phyloP scores from a whole-genome alignment of 73 alveolate genomes.

The Paraurostyla sp. region DNA sequence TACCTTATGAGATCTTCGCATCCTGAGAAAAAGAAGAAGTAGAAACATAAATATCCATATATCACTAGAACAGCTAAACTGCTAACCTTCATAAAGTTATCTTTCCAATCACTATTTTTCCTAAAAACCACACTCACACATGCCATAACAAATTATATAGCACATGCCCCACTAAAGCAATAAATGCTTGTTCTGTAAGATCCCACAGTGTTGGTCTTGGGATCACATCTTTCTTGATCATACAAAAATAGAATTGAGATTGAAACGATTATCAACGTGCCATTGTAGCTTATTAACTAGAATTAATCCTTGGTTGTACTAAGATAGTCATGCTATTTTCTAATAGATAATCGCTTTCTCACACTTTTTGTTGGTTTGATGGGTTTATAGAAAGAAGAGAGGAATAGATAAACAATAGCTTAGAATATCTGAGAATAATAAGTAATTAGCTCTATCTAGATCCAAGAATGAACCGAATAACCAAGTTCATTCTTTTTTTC shows the following conservation, averaged over 20 bases:
- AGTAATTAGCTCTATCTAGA: constrained; percentile 25
- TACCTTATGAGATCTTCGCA: constrained; percentile 17
- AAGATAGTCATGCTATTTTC: constrained; percentile 21
- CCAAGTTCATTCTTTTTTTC: neutral
- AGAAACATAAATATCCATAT: constrained; percentile 4
- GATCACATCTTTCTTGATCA: constrained; percentile 13
- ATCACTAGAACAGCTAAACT: neutral
- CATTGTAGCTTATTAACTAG: constrained; percentile 32
- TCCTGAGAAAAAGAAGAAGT: constrained; percentile 19
- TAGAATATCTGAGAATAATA: constrained; percentile 27
- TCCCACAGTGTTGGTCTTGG: neutral
- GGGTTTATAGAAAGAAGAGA: neutral
- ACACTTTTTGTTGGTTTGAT: constrained; percentile 16
- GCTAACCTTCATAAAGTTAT: neutral
- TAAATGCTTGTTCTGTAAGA: neutral
- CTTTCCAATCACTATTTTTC: neutral
- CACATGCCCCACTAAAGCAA: constrained; percentile 33
- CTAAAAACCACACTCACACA: neutral
- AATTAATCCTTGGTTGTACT: constrained; percentile 33
- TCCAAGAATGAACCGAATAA: neutral
- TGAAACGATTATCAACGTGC: constrained; percentile 37
- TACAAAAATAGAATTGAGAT: neutral
- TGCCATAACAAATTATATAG: constrained; percentile 42
- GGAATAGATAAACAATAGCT: neutral
- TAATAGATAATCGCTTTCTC: constrained; percentile 17